Evolutionary conservation across 1,139 yeast species (phyloP), one percentile per base, ranked within the genome.

Genomic region (Debaryomyces udenii): DNA sequence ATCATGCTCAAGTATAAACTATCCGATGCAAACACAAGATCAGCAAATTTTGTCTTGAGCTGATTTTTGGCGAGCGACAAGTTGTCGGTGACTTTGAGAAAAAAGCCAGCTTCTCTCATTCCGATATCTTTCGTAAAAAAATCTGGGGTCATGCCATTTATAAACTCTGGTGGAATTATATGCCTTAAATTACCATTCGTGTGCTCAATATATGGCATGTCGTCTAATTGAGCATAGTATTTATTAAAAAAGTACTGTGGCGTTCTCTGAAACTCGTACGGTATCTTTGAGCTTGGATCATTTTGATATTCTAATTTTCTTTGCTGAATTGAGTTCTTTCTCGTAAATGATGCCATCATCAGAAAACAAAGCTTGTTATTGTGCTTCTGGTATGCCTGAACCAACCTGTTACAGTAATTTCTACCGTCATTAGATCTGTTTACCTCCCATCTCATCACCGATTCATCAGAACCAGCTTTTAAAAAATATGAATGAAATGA

Each of bases 401-500:
- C 74, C 39, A 64, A 42, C 31, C 76, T 51, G 46, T 68, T 68
- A 43, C 68, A 59, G 47, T 59, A 70, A 48, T 61, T 69, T 33
- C 66, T 55, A 5, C 75, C 70, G 40, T 68, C 66, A 39, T 61
- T 62, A 38, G 60, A 53, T 14, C 51, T 53, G 5, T 54, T 44
- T 6, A 70, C 66, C 45, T 66, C 73, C 63, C 71, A 71, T 41
- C 66, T 53, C 45, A 70, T 61, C 13, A 59, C 60, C 16, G 64
- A 50, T 15, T 59, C 61, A 13, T 46, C 42, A 34, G 55, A 53
- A 0, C 75, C 75, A 4, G 76, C 73, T 42, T 67, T 66, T 38
- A 71, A 57, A 44, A 70, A 71, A 51, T 69, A 70, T 27, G 64
- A 53, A 48, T 71, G 76, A 33, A 68, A 56, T 9, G 75, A 68